Evolutionary conservation across 73 alveolate genomes (phyloP).

Genomic region (Paramecium biaurelia): DNA sequence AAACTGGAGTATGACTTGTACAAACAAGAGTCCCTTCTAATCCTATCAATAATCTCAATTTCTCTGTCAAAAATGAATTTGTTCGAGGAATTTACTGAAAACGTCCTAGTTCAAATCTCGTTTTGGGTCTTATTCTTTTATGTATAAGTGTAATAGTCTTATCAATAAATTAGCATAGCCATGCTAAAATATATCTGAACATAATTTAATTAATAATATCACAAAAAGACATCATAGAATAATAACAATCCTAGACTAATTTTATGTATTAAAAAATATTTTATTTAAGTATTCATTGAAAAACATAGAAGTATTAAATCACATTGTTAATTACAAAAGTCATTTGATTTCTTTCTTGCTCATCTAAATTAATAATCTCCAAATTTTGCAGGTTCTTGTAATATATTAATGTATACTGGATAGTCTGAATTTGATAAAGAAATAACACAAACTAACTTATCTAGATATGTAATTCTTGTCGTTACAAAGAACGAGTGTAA

Average conservation of each 20-base stretch:
- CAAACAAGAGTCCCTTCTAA: constrained; percentile 34
- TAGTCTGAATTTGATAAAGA: not conserved
- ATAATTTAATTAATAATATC: not conserved
- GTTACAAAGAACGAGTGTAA: too few species aligned
- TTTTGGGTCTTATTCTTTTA: not conserved
- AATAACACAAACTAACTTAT: too few species aligned
- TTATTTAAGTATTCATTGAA: too few species aligned
- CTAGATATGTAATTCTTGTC: too few species aligned
- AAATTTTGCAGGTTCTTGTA: too few species aligned
- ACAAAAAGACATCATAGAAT: not conserved
- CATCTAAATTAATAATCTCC: too few species aligned
- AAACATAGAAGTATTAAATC: too few species aligned
- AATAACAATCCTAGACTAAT: not conserved
- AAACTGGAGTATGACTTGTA: not conserved
- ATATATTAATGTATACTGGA: too few species aligned
- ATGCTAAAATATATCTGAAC: not conserved
- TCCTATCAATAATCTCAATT: not conserved
- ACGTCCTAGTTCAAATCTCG: not conserved
- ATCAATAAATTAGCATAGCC: not conserved
- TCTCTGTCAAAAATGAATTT: not conserved
- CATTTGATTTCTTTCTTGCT: too few species aligned
- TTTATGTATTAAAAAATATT: too few species aligned
- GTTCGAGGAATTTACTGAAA: not conserved
- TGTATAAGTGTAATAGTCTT: not conserved
- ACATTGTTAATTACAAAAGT: too few species aligned